phyloP scores from a whole-genome alignment of 176 grass and related monocot genomes.

The Luzula sylvatica region DNA sequence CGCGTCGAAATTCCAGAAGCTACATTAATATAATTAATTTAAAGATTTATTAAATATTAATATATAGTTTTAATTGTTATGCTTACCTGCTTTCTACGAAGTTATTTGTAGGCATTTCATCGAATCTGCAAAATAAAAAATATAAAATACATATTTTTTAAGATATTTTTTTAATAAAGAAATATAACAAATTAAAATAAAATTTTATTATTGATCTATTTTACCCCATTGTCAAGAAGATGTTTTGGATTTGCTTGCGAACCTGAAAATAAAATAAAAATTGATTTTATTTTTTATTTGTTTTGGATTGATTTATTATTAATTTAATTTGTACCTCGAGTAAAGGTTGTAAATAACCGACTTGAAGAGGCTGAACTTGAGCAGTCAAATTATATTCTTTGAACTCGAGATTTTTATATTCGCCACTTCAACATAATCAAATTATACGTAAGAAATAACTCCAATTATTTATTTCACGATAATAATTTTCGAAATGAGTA shows the following conservation, averaged over 20 bases:
- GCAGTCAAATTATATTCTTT: conserved; percentile 87
- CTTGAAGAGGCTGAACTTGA: conserved; percentile 57
- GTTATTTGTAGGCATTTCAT: conserved; percentile 95
- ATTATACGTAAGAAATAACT: conserved; percentile 5
- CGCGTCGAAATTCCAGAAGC: conserved; percentile 99
- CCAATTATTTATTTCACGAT: background rate
- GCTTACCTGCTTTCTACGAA: conserved; percentile 80
- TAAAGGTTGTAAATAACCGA: conserved; percentile 68
- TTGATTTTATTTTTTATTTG: conserved; percentile 6
- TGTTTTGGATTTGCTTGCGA: conserved; percentile 67
- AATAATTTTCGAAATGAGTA: conserved; percentile 17
- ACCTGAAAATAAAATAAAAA: conserved; percentile 38
- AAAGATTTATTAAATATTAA: too few relatives aligned
- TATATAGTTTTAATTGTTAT: too few relatives aligned
- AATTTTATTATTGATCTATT: conserved; percentile 2
- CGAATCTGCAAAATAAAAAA: conserved; percentile 84
- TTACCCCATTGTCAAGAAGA: conserved; percentile 92
- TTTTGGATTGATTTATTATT: background rate
- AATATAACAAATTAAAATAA: background rate
- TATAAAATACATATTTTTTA: too few relatives aligned
- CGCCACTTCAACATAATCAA: conserved; percentile 50
- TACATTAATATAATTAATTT: conserved; percentile 6
- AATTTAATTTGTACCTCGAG: conserved; percentile 58
- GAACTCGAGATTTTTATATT: conserved; percentile 87
- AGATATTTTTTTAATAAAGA: too few relatives aligned